Base-by-base conservation (phyloP, 179 eudicot genomes). In the Silene noctiflora region DNA sequence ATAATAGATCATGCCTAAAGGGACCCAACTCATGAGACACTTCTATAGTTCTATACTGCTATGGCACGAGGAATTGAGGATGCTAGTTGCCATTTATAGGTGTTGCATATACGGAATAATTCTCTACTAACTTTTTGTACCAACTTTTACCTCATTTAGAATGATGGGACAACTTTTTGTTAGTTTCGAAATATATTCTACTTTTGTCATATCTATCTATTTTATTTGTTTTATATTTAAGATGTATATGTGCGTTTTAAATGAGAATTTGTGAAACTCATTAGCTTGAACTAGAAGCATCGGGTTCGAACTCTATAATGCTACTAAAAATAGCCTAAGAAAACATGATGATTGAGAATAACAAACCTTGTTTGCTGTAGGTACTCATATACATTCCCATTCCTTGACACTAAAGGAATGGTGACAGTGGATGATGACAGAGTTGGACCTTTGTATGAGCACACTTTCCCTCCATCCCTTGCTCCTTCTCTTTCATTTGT, bases 401-500 rank as follows among this genome's bases (percentile, higher is more conserved):
- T 92, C 78, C 97, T 92, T 85, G 92, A 91, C 85, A 92, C 91
- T 79, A 89, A 91, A 84, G 97, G 96, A 73, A 88, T 79, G 55
- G 87, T 92, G 20, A 78, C 21, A 16, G 82, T 92, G n/a, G 93
- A 90, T 84, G 93, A 89, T 83, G 85, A 85, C 60, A 84, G 96
- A 61, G 97, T 92, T 77, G 97, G 93, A 53, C 97, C 90, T 56
- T 81, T 92, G 19, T 91, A 82, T 69, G 91, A 92, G 85, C 96
- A 91, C 76, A 87, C 93, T 13, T 90, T 92, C 79, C 93, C 96
- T 67, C 97, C 93, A 12, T 77, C 89, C 22, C 88, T 92, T 35
- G 93, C 97, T 48, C 96, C 96, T 39, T 91, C 89, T 61, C 93
- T 92, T 71, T 89, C 96, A n/a, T 92, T 92, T 48, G 77, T 92